phyloP scores from a whole-genome alignment of 2,329 filamentous ascomycete genomes.

The Fusarium caatingaense region DNA sequence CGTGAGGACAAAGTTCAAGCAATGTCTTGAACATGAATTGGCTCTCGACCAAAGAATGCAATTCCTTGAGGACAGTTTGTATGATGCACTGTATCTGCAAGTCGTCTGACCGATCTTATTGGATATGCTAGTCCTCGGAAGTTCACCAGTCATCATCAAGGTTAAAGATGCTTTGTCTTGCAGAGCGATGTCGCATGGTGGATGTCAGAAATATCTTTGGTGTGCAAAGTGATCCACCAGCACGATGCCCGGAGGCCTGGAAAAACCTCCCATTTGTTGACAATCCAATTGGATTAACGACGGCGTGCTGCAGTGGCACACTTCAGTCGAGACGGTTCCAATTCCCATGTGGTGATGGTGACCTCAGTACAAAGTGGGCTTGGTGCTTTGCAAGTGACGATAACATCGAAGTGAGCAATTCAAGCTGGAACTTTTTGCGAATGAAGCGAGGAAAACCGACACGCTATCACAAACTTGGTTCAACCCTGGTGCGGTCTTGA shows the following conservation, averaged over 20 bases:
- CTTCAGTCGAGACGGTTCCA: constrained; percentile 36
- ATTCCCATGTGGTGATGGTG: constrained; percentile 39
- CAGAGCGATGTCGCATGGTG: constrained; percentile 27
- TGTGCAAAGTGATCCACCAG: constrained; percentile 42
- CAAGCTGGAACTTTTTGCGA: constrained; percentile 1
- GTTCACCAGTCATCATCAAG: constrained; percentile 21
- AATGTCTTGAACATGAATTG: background rate
- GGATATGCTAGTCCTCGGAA: constrained; percentile 15
- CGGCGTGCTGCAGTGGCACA: constrained; percentile 45
- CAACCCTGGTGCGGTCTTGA: constrained; percentile 27
- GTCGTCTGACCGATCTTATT: constrained; percentile 12
- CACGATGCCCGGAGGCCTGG: constrained; percentile 45
- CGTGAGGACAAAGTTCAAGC: background rate
- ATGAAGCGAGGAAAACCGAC: constrained; percentile 13
- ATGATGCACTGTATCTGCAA: constrained; percentile 18
- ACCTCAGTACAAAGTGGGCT: constrained; percentile 21
- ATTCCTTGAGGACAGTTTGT: constrained; percentile 16
- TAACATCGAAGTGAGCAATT: constrained; percentile 8
- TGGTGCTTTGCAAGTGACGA: constrained; percentile 24
- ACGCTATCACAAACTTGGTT: constrained; percentile 27
- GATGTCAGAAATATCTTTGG: constrained; percentile 49
- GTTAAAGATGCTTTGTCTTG: constrained; percentile 28
- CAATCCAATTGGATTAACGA: constrained; percentile 34
- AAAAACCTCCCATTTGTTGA: constrained; percentile 47
- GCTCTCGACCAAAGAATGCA: background rate